Evolutionary conservation across 1,284 basidiomycete genomes (phyloP), one percentile per base, ranked within the genome.

Genomic region (Sutorius eximius): DNA sequence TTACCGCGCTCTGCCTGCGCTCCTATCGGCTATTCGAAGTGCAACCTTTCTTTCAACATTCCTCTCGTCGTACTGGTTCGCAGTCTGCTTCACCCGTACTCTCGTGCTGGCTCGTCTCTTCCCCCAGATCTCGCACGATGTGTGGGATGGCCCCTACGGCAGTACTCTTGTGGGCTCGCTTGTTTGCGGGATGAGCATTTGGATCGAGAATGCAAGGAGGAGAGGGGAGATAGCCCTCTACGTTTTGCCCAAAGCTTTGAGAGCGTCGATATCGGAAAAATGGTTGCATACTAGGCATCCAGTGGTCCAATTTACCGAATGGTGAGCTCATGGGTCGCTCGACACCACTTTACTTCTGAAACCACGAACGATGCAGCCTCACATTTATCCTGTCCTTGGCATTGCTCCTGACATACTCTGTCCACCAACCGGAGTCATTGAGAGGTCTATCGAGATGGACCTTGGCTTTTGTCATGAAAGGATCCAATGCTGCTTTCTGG

Each of bases 141-240:
- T 87, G 58, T 87, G 85, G 80, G 89, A 91, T 62, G 86, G 88
- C 0, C 85, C 88, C 3, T 79, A 76, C 53, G 88, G 89, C 1
- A 81, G 84, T 58, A 71, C 86, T 32, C 70, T 90, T 53, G 77
- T 75, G 9, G 87, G 86, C n/a, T 87, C 84, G 57, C 66, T 91
- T 32, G 71, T 77, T n/a, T 90, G 88, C 59, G 89, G 89, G 2
- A 74, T 77, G 48, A 89, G 86, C 54, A 88, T 91, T 45, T 89
- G 82, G 81, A 79, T 91, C 42, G 88, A 91, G 64, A 82, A 84
- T 53, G 82, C 82, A 4, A 74, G 75, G 47, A 72, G 89, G 59
- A 74, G 89, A 51, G 87, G 87, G 3, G 89, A 91, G 68, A 88
- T 91, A 73, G 82, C 87, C 0, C 67, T 91, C 40, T 91, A 91